Percentiles rank a stretch among this genome's conserved stretches.
phyloP scores from a whole-genome alignment of 2,329 filamentous ascomycete genomes.

The Fusarium sp. region DNA sequence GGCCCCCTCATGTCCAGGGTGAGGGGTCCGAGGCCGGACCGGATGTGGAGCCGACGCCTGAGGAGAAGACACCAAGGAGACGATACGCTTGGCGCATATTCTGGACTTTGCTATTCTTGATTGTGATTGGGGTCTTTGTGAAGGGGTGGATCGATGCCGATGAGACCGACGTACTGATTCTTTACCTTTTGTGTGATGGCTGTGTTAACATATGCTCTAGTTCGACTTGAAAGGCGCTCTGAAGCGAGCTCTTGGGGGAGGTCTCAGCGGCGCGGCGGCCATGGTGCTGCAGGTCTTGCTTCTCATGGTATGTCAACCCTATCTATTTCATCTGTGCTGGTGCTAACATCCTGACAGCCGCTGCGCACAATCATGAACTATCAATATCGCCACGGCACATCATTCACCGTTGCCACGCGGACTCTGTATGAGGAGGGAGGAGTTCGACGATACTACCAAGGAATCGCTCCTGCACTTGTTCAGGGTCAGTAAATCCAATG shows the following conservation, averaged over 20 bases:
- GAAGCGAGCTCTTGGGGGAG: slow-evolving; percentile 58
- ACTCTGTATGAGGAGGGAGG: slow-evolving; percentile 59
- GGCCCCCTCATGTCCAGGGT: background rate
- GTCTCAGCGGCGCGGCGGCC: slow-evolving; percentile 60
- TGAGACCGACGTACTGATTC: slow-evolving; percentile 23
- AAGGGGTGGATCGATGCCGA: slow-evolving; percentile 59
- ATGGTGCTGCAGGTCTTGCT: slow-evolving; percentile 62
- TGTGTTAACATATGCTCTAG: slow-evolving; percentile 37
- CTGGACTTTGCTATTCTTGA: slow-evolving; percentile 49
- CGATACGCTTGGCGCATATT: slow-evolving; percentile 50
- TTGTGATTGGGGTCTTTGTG: slow-evolving; percentile 54
- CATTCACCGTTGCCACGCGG: slow-evolving; percentile 54
- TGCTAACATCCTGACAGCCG: slow-evolving; percentile 48
- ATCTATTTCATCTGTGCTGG: rapidly evolving
- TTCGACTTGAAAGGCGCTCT: slow-evolving; percentile 60
- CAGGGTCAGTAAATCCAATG: slow-evolving; percentile 50
- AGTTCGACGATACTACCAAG: slow-evolving; percentile 59
- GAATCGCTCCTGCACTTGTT: slow-evolving; percentile 58
- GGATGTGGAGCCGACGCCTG: slow-evolving; percentile 8
- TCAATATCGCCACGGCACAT: slow-evolving; percentile 60
- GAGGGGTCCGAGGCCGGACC: background rate
- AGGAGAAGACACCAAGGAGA: slow-evolving; percentile 10
- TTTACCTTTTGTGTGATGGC: rapidly evolving
- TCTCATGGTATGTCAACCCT: slow-evolving; percentile 54
- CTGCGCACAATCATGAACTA: slow-evolving; percentile 65